These are phyloP conservation scores for Saturnispora sekii DNA, from an alignment of 805 yeast species.

Conservation along the genomic window DNA sequence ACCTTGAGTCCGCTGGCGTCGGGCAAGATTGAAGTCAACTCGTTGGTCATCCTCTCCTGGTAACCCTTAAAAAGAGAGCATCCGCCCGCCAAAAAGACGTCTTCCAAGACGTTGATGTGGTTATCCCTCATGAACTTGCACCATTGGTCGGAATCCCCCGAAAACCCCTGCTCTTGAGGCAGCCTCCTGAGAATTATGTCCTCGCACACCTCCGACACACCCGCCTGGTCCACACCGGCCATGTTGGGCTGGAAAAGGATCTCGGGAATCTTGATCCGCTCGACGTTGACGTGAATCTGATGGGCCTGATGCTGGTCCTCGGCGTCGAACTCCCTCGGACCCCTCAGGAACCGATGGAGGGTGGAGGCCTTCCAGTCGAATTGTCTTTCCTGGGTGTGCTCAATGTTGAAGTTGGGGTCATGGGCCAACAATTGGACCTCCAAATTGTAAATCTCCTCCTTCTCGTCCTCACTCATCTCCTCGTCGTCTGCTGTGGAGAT, in stretches of 20 bases:
- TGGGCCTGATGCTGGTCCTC: slow-evolving; percentile 80
- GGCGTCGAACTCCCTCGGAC: slow-evolving; percentile 78
- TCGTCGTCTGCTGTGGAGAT: slow-evolving; percentile 68
- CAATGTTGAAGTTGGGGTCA: slow-evolving; percentile 80
- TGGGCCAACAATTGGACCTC: slow-evolving; percentile 70
- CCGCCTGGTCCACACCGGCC: slow-evolving; percentile 95
- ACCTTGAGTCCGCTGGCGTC: slow-evolving; percentile 51
- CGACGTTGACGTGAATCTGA: slow-evolving; percentile 85
- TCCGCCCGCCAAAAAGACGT: slow-evolving; percentile 85
- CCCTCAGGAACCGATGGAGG: slow-evolving; percentile 78
- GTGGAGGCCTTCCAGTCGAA: slow-evolving; percentile 78
- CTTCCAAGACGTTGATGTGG: slow-evolving; percentile 38
- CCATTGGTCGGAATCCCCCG: slow-evolving; percentile 34
- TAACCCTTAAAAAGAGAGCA: slow-evolving; percentile 57
- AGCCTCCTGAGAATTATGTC: slow-evolving; percentile 54
- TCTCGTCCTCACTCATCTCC: slow-evolving; percentile 71
- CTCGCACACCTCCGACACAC: slow-evolving; percentile 69
- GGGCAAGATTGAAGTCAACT: slow-evolving; percentile 66
- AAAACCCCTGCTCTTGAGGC: slow-evolving; percentile 39
- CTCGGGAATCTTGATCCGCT: slow-evolving; percentile 88
- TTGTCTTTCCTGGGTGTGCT: slow-evolving; percentile 72
- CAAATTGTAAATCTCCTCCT: slow-evolving; percentile 44
- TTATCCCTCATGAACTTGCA: slow-evolving; percentile 15
- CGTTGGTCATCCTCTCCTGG: slow-evolving; percentile 55
- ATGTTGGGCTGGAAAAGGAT: slow-evolving; percentile 85